Conservation (phyloP, 2,329 filamentous ascomycete species). For the Davidsoniella neocaledoniae region DNA sequence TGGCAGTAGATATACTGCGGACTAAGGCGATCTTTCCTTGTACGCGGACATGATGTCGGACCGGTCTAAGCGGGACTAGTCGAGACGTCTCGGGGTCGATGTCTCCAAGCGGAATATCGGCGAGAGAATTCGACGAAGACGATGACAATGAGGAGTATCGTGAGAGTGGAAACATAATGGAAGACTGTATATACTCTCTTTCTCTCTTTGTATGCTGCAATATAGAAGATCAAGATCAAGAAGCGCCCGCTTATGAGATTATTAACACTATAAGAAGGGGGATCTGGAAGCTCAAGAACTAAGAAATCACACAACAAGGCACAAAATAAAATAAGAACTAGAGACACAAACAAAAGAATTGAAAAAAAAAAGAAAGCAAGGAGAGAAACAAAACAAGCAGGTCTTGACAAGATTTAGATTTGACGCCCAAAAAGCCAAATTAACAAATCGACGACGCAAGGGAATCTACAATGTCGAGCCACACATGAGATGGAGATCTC, state of each 20-base stretch:
- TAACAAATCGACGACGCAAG: neutral
- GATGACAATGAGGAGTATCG: neutral
- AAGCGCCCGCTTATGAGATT: neutral
- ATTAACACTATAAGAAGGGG: neutral
- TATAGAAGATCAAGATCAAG: neutral
- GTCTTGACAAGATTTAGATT: too few relatives aligned
- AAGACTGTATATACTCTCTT: too few relatives aligned
- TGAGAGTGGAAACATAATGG: neutral
- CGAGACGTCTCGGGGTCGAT: neutral
- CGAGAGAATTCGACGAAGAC: neutral
- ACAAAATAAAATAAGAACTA: too few relatives aligned
- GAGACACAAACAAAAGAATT: too few relatives aligned
- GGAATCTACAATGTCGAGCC: neutral
- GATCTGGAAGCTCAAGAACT: too few relatives aligned
- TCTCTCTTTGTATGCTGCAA: too few relatives aligned
- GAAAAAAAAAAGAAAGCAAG: neutral
- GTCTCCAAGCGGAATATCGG: neutral
- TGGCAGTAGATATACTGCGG: slow-evolving; percentile 20
- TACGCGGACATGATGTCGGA: slow-evolving; percentile 22
- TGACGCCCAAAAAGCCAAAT: too few relatives aligned
- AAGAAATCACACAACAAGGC: too few relatives aligned
- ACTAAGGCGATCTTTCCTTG: slow-evolving; percentile 23
- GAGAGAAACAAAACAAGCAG: neutral
- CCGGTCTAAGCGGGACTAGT: slow-evolving; percentile 17
- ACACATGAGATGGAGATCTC: neutral